A percentile compares a stretch with the other conserved stretches of the same genome.
Conservation (phyloP, 2,329 filamentous ascomycete species). For the Fusarium praegraminearum region DNA sequence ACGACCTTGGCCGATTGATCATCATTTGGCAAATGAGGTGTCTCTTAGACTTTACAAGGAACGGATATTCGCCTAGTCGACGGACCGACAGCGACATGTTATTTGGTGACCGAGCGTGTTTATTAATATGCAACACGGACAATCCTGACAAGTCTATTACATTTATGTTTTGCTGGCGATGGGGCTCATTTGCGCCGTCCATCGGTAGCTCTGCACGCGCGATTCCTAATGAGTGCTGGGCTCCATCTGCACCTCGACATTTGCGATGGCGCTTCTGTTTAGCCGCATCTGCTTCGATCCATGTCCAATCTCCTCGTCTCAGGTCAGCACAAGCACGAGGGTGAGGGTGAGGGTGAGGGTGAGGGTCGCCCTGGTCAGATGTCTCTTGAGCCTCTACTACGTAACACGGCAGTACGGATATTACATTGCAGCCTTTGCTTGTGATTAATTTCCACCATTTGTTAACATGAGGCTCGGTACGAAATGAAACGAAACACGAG, state of each 20-base stretch:
- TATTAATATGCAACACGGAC: conserved; percentile 18
- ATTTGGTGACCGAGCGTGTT: conserved; percentile 17
- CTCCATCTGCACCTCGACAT: conserved; percentile 39
- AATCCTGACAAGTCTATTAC: conserved; percentile 16
- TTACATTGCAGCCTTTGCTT: background rate
- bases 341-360: conserved; percentile 42
- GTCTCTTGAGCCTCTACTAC: conserved; percentile 18
- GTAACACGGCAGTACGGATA: background rate
- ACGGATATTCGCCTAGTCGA: conserved; percentile 18
- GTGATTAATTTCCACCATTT: conserved; percentile 22
- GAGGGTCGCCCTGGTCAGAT: conserved; percentile 31
- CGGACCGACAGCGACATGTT: background rate
- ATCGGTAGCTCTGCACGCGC: conserved; percentile 16
- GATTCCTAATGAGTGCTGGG: conserved; percentile 36
- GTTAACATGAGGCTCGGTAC: conserved; percentile 15
- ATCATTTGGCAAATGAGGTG: conserved; percentile 18
- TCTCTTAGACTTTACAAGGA: conserved; percentile 13
- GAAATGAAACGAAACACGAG: conserved; percentile 27
- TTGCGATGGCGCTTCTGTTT: conserved; percentile 42
- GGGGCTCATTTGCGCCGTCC: conserved; percentile 25
- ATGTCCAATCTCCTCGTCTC: conserved; percentile 46
- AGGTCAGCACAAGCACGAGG: conserved; percentile 37
- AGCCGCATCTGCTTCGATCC: conserved; percentile 44
- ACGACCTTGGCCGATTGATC: conserved; percentile 18
- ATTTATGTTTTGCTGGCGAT: conserved; percentile 21